These are phyloP conservation scores for Tetraselmis striata DNA, from an alignment of 139 green algal species.

Conservation along the genomic window DNA sequence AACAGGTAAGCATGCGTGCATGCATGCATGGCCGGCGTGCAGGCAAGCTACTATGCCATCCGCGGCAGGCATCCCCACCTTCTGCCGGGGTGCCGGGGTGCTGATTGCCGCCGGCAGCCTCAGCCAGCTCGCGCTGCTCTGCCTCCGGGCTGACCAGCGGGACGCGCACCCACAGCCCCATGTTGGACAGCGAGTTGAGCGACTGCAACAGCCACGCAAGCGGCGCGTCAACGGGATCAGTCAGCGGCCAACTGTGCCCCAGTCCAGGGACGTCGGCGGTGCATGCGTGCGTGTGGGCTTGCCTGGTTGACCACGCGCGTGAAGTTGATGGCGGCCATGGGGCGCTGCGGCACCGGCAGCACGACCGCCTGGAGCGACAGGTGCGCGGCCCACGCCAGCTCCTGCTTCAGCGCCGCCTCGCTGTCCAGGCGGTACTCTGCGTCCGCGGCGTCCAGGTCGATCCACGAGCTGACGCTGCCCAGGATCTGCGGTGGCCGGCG, in stretches of 20 bases:
- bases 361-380: slow-evolving; percentile 83
- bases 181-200: slow-evolving; percentile 51
- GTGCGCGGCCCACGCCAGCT: slow-evolving; percentile 90
- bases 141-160: slow-evolving; percentile 36
- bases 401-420: slow-evolving; percentile 52
- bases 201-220: slow-evolving; percentile 37
- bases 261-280: no score
- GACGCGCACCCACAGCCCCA: slow-evolving; percentile 82
- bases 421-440: slow-evolving; percentile 32
- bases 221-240: no score
- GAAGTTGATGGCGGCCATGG: slow-evolving; percentile 49
- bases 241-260: no score
- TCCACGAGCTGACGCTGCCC: slow-evolving; percentile 65
- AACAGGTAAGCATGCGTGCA: no score
- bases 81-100: no score
- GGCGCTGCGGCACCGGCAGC: slow-evolving; percentile 40
- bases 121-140: slow-evolving; percentile 12
- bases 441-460: slow-evolving; percentile 61
- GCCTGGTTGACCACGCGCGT: slow-evolving; percentile 66
- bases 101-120: slow-evolving; percentile 15
- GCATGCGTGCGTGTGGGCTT: no score
- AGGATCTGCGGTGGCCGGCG: slow-evolving; percentile 63
- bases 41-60: no score
- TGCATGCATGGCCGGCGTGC: no score
- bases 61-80: no score